These are phyloP conservation scores for rapeseed (Brassica napus) DNA, from an alignment of 345 rosid genomes.

Conservation along the genomic window Da-Ae NC_063434.1:2749001-2749500, in stretches of 20 bases:
- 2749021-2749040: conserved; percentile 40
- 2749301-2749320: conserved; percentile 42
- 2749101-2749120: conserved; percentile 41
- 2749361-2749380: conserved; percentile 38
- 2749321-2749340: conserved; percentile 41
- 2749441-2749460: conserved; percentile 58
- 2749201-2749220: conserved; percentile 36
- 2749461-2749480: conserved; percentile 68
- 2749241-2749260: conserved; percentile 69
- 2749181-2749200: conserved; percentile 26
- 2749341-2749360: conserved; percentile 33
- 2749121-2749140: conserved; percentile 44
- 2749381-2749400: conserved; percentile 37
- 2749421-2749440: conserved; percentile 57
- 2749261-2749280: conserved; percentile 40
- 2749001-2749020: conserved; percentile 48
- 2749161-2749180: conserved; percentile 36
- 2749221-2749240: conserved; percentile 71
- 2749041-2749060: conserved; percentile 43
- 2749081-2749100: conserved; percentile 43
- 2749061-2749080: conserved; percentile 44
- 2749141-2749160: conserved; percentile 40
- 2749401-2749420: conserved; percentile 37
- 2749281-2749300: conserved; percentile 42
- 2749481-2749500: conserved; percentile 92